These are phyloP conservation scores for Fusarium lyarnte DNA, from an alignment of 2,329 filamentous ascomycete species.

Conservation along the genomic window DNA sequence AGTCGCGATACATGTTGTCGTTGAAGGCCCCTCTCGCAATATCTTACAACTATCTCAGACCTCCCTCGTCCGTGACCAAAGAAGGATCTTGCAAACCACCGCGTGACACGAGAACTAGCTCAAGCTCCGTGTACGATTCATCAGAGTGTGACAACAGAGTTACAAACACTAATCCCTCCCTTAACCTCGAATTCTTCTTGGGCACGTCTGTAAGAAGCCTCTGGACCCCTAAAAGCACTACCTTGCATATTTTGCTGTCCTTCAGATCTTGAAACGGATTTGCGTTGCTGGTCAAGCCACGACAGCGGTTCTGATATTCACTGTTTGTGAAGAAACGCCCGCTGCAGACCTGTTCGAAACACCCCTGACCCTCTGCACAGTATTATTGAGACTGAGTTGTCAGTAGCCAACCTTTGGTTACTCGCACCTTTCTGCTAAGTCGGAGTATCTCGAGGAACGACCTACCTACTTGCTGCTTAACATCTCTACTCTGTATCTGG, in stretches of 20 bases:
- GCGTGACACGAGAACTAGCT: slow-evolving; percentile 29
- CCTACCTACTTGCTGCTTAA: slow-evolving; percentile 7
- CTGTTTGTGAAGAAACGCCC: slow-evolving; percentile 25
- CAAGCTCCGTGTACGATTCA: slow-evolving; percentile 31
- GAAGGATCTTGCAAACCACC: slow-evolving; percentile 32
- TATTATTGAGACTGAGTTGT: background rate
- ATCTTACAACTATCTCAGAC: slow-evolving; percentile 26
- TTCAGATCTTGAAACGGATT: slow-evolving; percentile 29
- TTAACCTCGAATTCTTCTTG: background rate
- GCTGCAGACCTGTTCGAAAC: slow-evolving; percentile 23
- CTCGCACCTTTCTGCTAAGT: slow-evolving; percentile 6
- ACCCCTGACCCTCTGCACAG: slow-evolving; percentile 10
- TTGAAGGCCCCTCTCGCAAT: slow-evolving; percentile 34
- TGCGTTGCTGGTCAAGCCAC: slow-evolving; percentile 20
- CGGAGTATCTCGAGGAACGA: slow-evolving; percentile 13
- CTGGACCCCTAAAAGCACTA: background rate
- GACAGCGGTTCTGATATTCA: slow-evolving; percentile 22
- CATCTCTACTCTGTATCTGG: background rate
- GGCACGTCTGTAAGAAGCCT: background rate
- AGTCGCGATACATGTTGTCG: slow-evolving; percentile 34
- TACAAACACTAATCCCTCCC: slow-evolving; percentile 8
- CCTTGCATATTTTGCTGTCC: slow-evolving; percentile 24
- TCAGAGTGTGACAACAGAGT: slow-evolving; percentile 14
- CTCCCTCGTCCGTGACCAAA: slow-evolving; percentile 33
- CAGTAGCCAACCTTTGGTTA: slow-evolving; percentile 2